Conservation (phyloP, 805 yeast species). For the Candida suzukii region DNA sequence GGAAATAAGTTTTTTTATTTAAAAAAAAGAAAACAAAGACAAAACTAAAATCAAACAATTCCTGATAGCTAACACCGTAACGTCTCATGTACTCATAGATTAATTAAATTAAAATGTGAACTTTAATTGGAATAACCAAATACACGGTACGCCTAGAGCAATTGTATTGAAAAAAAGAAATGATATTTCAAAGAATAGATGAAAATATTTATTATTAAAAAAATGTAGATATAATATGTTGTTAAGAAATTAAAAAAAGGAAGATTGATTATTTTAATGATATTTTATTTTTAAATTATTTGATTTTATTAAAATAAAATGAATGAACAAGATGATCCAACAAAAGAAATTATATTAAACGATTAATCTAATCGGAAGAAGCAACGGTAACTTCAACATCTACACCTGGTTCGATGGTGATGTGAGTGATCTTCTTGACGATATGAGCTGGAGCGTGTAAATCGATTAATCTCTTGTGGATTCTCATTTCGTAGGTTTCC, state of each 20-base stretch:
- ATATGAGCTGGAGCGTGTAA: conserved; percentile 91
- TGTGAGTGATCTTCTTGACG: conserved; percentile 94
- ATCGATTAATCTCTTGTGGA: conserved; percentile 99
- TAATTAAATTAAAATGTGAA: conserved; percentile 8
- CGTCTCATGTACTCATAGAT: conserved; percentile 34
- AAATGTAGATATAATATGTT: not conserved
- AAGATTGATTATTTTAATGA: not conserved
- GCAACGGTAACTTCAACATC: conserved; percentile 93
- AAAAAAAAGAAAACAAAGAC: not conserved
- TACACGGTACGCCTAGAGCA: conserved; percentile 61
- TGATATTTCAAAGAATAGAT: not conserved
- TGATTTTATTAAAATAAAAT: not conserved
- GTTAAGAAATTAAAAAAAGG: not conserved
- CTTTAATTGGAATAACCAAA: conserved; percentile 24
- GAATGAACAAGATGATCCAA: not conserved
- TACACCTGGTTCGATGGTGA: conserved; percentile 99
- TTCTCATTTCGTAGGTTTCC: conserved; percentile 99
- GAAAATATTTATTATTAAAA: not conserved
- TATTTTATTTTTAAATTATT: too few species aligned
- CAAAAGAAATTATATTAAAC: not conserved
- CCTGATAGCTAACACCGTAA: conserved; percentile 58
- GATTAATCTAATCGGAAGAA: conserved; percentile 28
- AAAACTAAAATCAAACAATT: conserved; percentile 24
- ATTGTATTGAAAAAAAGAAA: conserved; percentile 25
- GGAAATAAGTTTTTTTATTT: not conserved